Percentiles rank a stretch among this genome's conserved stretches.
Conservation (phyloP, 805 yeast genomes). For the Saccharomycopsis guyanensis region DNA sequence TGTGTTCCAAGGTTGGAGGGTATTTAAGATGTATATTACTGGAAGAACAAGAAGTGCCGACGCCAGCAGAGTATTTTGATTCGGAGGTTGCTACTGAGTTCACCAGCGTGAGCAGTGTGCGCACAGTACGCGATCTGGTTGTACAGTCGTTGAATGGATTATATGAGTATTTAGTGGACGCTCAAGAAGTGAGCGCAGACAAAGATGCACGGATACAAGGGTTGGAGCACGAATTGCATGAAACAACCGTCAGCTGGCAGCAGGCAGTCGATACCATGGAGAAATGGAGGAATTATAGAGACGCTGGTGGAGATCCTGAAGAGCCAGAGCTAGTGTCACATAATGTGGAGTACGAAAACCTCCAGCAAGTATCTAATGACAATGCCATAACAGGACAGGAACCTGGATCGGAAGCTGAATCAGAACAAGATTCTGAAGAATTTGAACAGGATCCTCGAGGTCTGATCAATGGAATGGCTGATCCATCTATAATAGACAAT, state of each 20-base stretch:
- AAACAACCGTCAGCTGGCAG: conserved; percentile 24
- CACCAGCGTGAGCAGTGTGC: conserved; percentile 1
- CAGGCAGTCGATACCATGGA: conserved; percentile 26
- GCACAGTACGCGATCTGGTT: conserved; percentile 5
- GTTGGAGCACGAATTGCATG: conserved; percentile 22
- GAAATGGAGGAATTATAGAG: conserved; percentile 24
- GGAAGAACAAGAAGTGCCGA: background rate
- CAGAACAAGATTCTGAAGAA: no score
- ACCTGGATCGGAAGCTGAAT: no score
- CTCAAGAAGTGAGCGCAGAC: conserved; percentile 13
- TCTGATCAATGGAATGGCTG: no score
- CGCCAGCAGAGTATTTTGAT: conserved; percentile 6
- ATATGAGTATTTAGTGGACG: background rate
- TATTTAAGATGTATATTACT: background rate
- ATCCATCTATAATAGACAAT: no score
- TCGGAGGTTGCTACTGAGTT: background rate
- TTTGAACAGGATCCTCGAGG: no score
- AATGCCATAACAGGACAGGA: background rate
- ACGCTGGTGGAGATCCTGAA: no score
- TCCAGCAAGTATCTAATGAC: no score
- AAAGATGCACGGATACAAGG: conserved; percentile 15
- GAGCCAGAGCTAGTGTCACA: no score
- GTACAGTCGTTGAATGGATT: background rate
- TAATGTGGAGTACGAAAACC: no score
- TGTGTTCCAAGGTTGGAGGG: background rate